These are phyloP conservation scores for Blepharisma stoltei DNA, from an alignment of 73 alveolate species.

Conservation along the genomic window DNA sequence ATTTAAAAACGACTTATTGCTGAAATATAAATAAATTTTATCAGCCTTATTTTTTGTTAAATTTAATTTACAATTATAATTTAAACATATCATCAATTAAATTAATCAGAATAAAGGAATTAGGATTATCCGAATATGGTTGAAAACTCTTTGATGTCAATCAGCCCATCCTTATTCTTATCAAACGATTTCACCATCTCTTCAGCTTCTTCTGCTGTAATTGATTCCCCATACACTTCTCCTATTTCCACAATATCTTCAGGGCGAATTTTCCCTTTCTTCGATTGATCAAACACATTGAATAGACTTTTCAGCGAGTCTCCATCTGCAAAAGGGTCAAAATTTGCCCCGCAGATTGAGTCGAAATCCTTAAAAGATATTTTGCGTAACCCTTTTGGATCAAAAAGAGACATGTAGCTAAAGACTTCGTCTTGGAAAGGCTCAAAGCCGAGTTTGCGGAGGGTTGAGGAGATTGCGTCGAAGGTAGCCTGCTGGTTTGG, in stretches of 20 bases:
- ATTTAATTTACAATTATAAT: no score
- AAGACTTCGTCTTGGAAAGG: not conserved
- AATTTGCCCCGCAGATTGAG: not conserved
- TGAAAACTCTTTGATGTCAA: slow-evolving; percentile 3
- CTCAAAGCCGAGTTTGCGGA: slow-evolving; percentile 4
- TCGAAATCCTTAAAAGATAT: slow-evolving; percentile 19
- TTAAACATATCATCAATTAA: no score
- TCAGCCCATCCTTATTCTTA: slow-evolving; percentile 5
- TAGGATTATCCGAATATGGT: no score
- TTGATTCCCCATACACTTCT: not conserved
- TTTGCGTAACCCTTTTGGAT: not conserved
- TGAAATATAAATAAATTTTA: no score
- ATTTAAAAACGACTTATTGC: no score
- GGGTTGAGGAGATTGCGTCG: not conserved
- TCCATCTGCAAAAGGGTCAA: slow-evolving; percentile 28
- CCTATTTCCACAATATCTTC: not conserved
- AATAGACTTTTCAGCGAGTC: not conserved
- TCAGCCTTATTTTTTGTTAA: no score
- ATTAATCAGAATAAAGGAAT: no score
- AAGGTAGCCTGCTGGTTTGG: slow-evolving; percentile 10
- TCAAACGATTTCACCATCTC: slow-evolving; percentile 25
- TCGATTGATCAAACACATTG: not conserved
- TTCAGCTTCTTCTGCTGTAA: slow-evolving; percentile 10
- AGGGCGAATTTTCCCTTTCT: slow-evolving; percentile 6
- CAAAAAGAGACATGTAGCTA: slow-evolving; percentile 2